These are phyloP conservation scores for Ilyonectria sp. DNA, from an alignment of 2,329 filamentous ascomycete species.

Conservation along the genomic window DNA sequence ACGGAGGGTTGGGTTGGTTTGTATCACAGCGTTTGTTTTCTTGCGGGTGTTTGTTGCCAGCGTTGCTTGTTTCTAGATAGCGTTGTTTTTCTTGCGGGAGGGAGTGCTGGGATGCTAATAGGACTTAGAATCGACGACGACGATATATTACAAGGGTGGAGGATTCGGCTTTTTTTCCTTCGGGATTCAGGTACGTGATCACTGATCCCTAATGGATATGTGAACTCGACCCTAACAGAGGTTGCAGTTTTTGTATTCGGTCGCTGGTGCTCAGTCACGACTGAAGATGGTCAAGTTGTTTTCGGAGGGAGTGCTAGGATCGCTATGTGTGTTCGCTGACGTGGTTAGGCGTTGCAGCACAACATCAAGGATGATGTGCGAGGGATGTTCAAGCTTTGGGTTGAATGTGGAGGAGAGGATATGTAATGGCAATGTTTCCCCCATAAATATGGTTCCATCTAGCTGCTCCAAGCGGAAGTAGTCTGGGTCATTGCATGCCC, in stretches of 20 bases:
- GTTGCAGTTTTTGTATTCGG: background rate
- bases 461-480: background rate
- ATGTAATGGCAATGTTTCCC: too few relatives aligned
- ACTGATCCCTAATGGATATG: background rate
- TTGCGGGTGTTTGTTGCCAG: background rate
- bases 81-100: background rate
- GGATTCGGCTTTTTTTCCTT: background rate
- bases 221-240: background rate
- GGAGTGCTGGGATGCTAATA: constrained; percentile 1
- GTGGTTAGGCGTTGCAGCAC: background rate
- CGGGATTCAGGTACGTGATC: background rate
- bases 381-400: too few relatives aligned
- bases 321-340: background rate
- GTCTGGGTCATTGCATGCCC: background rate
- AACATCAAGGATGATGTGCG: too few relatives aligned
- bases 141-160: background rate
- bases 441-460: background rate
- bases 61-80: background rate
- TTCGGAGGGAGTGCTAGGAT: background rate
- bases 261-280: background rate
- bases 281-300: background rate
- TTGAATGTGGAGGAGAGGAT: too few relatives aligned
- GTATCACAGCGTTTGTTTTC: background rate
- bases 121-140: background rate
- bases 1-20: background rate